Conservation (phyloP, 2,329 filamentous ascomycete genomes). For the Penicillium sclerotiorum region DNA sequence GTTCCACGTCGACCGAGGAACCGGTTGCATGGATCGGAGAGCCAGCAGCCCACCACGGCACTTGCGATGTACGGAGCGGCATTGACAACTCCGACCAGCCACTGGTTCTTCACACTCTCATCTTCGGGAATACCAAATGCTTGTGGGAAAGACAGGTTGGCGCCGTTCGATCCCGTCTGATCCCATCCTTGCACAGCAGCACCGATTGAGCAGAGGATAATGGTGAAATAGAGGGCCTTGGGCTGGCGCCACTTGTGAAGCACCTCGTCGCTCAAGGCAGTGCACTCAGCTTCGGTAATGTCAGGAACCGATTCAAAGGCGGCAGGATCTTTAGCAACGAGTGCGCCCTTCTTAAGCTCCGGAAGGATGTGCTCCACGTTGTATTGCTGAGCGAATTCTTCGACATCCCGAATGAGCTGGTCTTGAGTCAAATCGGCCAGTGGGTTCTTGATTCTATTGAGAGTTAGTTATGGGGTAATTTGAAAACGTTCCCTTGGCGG, state of each 20-base stretch:
- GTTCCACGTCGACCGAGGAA: slow-evolving; percentile 62
- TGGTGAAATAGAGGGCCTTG: slow-evolving; percentile 51
- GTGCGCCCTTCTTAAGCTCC: slow-evolving; percentile 51
- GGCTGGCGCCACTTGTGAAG: slow-evolving; percentile 56
- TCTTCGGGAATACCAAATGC: slow-evolving; percentile 49
- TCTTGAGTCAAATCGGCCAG: slow-evolving; percentile 44
- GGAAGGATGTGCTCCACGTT: slow-evolving; percentile 45
- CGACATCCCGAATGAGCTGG: slow-evolving; percentile 45
- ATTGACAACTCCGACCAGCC: slow-evolving; percentile 70
- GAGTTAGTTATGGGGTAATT: neutral
- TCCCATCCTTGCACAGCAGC: slow-evolving; percentile 53
- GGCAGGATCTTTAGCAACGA: slow-evolving; percentile 53
- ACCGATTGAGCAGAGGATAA: slow-evolving; percentile 56
- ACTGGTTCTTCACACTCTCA: slow-evolving; percentile 50
- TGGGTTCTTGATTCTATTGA: slow-evolving; percentile 49
- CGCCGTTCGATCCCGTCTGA: slow-evolving; percentile 41
- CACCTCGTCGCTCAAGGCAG: slow-evolving; percentile 47
- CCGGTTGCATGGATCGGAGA: slow-evolving; percentile 66
- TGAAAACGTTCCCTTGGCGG: neutral
- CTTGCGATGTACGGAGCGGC: slow-evolving; percentile 57
- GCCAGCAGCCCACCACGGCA: slow-evolving; percentile 62
- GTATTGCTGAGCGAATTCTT: slow-evolving; percentile 45
- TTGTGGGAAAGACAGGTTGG: slow-evolving; percentile 55
- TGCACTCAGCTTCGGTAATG: slow-evolving; percentile 37
- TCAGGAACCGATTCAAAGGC: slow-evolving; percentile 49